Evolutionary conservation across 495 filamentous ascomycete species (phyloP), one percentile per base, ranked within the genome.

Genomic region (Cercophora sp.): DNA sequence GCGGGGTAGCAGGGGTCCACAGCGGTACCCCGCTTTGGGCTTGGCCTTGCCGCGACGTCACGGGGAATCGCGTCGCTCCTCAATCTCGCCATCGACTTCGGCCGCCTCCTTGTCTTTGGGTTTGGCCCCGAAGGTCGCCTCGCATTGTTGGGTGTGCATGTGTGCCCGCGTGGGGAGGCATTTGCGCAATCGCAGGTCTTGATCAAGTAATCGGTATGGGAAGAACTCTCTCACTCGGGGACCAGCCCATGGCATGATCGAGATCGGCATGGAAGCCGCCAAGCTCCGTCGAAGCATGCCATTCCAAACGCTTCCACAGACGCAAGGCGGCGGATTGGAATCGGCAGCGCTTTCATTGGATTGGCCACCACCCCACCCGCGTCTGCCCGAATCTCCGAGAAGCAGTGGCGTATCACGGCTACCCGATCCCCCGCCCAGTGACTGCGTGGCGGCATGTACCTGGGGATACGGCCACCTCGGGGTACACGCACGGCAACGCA

Each of bases 281-380:
- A 47, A 47, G 44, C 26, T 32, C 26, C 26, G 44, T 8, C 26
- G 44, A 31, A 32, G 27, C 27, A 19, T 29, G 16, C n/a, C 18
- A 9, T 51, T 51, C 48, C 48, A 51, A 51, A 22, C 16, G 48
- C 5, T 51, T 51, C 48, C 36, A 42, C 10, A 41, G 19, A 20
- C 25, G 24, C 29, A 32, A 32, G 29, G 29, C 29, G 23, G 10
- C 8, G 18, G 48, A 51, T 51, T 51, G 48, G 35, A 51, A 51
- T 51, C 48, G 18, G 24, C 48, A 34, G 10, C 23, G 8, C 19
- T 25, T 25, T 27, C 35, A 51, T 51, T 51, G 48, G 48, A 41
- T 41, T 51, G 48, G 48, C 35, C 22, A 40, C 35, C n/a, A 15
- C 32, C 48, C 48, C 48, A 34, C 48, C 48, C 36, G 25, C 48